Conservation (phyloP, 805 yeast species). For the Saccharomyces jurei region DNA sequence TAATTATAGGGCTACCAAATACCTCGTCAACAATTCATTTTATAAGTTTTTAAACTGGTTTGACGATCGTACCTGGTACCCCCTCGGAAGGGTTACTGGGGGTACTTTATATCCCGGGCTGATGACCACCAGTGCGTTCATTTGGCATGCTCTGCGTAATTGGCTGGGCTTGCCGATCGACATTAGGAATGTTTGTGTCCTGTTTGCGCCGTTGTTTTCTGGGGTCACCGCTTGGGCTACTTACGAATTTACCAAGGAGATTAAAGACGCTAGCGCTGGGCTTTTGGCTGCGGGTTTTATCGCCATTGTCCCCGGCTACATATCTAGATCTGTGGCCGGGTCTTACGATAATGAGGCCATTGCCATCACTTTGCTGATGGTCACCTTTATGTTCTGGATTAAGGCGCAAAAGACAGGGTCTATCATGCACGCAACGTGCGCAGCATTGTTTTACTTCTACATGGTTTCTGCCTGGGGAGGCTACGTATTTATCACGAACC, state of each 20-base stretch:
- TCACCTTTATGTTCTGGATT: conserved; percentile 93
- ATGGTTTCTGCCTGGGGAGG: conserved; percentile 99
- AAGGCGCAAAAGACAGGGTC: conserved; percentile 89
- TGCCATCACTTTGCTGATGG: conserved; percentile 92
- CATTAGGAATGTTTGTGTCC: conserved; percentile 89
- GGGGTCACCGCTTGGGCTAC: conserved; percentile 88
- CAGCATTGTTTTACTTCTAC: conserved; percentile 88
- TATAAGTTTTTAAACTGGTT: conserved; percentile 96
- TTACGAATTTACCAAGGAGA: conserved; percentile 77
- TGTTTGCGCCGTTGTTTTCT: conserved; percentile 93
- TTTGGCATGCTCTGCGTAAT: conserved; percentile 63
- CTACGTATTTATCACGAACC: conserved; percentile 94
- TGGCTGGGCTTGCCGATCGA: conserved; percentile 75
- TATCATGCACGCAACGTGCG: conserved; percentile 68
- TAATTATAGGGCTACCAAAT: conserved; percentile 93
- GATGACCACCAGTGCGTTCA: conserved; percentile 93
- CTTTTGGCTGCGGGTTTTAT: conserved; percentile 86
- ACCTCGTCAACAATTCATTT: conserved; percentile 72
- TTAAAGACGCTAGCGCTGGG: conserved; percentile 86
- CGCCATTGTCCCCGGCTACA: conserved; percentile 98
- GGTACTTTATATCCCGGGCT: conserved; percentile 97
- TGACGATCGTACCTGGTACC: conserved; percentile 98
- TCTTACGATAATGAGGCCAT: conserved; percentile 98
- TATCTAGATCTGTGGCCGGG: conserved; percentile 97
- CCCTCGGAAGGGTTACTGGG: conserved; percentile 97